Conservation (phyloP, 2,329 filamentous ascomycete species). For the Drechslerella dactyloides region DNA sequence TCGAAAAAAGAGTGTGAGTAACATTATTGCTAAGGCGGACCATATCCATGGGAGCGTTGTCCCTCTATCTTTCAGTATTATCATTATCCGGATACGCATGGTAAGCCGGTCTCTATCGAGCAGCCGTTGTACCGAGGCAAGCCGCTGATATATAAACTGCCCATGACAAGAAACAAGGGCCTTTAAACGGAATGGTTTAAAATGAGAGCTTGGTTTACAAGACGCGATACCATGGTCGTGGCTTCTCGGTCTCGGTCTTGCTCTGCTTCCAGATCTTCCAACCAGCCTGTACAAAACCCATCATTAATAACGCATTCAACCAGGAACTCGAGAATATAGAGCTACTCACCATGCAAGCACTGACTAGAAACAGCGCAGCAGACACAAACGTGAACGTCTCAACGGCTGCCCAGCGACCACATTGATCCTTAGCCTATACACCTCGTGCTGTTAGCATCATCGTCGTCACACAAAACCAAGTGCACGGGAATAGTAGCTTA, state of each 20-base stretch:
- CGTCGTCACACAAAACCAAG: no score
- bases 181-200: background rate
- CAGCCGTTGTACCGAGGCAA: background rate
- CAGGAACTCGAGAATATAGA: background rate
- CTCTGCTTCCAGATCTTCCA: slow-evolving; percentile 48
- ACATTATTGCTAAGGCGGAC: no score
- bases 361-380: slow-evolving; percentile 32
- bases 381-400: slow-evolving; percentile 47
- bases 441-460: background rate
- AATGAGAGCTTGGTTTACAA: slow-evolving; percentile 11
- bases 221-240: slow-evolving; percentile 37
- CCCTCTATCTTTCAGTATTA: no score
- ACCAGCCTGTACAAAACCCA: slow-evolving; percentile 20
- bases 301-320: background rate
- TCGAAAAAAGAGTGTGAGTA: no score
- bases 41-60: no score
- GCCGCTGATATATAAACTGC: background rate
- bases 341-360: slow-evolving; percentile 37
- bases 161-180: no score
- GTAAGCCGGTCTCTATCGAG: no score
- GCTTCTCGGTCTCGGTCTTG: slow-evolving; percentile 35
- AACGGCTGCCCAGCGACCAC: slow-evolving; percentile 37
- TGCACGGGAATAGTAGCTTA: no score
- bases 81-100: no score
- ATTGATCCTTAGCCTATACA: slow-evolving; percentile 44